A percentile compares a stretch with the other conserved stretches of the same genome.
phyloP scores from a whole-genome alignment of 106 monocot genomes.

The Dendrobium catenatum region DNA sequence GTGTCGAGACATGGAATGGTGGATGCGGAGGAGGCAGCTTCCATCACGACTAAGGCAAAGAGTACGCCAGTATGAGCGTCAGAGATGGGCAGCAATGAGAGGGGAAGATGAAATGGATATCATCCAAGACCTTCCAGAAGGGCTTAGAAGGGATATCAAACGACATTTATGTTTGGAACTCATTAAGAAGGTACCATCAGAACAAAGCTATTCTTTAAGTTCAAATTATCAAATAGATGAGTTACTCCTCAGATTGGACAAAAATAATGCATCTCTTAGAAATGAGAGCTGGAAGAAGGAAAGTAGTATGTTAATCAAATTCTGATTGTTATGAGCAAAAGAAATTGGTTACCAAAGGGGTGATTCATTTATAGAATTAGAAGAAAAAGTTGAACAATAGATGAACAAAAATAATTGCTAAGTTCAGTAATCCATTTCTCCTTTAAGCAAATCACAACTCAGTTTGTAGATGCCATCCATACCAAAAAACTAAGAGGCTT shows the following conservation, averaged over 20 bases:
- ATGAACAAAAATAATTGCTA: neutral
- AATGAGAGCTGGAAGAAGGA: too few species aligned
- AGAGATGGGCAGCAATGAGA: constrained; percentile 73
- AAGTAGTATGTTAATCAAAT: too few species aligned
- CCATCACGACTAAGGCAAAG: constrained; percentile 73
- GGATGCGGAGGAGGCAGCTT: constrained; percentile 90
- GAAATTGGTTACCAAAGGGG: too few species aligned
- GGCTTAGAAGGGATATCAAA: constrained; percentile 75
- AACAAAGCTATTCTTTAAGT: neutral
- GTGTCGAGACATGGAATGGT: constrained; percentile 93
- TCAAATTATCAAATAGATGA: too few species aligned
- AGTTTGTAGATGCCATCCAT: neutral
- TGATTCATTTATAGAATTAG: too few species aligned
- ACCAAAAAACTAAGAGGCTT: neutral
- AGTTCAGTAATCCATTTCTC: neutral
- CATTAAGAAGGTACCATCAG: constrained; percentile 51
- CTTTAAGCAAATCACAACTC: neutral
- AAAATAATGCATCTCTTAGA: too few species aligned
- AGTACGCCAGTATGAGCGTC: constrained; percentile 76
- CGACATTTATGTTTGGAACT: constrained; percentile 79
- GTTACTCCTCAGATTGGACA: too few species aligned
- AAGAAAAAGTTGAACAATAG: neutral
- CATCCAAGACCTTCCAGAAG: constrained; percentile 73
- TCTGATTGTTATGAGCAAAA: too few species aligned
- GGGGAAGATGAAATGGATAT: constrained; percentile 92